Conservation (phyloP, 2,329 filamentous ascomycete genomes). For the Diplodia intermedia region DNA sequence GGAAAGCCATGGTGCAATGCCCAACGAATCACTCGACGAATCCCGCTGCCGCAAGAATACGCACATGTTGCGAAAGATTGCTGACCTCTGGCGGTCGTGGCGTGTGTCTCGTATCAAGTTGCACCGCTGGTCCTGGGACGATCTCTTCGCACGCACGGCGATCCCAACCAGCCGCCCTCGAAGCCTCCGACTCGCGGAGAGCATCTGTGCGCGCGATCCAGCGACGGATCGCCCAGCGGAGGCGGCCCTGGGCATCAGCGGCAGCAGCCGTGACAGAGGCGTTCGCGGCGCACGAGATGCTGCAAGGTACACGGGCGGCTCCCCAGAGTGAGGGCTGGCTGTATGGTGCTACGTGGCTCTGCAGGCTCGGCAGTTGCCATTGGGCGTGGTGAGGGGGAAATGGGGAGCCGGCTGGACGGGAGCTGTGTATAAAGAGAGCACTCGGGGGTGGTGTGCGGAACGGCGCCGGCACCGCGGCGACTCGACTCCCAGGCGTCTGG, state of each 20-base stretch:
- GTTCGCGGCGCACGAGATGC: constrained; percentile 13
- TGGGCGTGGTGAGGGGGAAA: constrained; percentile 15
- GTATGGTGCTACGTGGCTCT: constrained; percentile 31
- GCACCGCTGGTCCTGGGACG: not conserved
- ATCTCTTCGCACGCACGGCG: constrained; percentile 4
- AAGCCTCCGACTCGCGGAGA: constrained; percentile 2
- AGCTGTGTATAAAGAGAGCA: constrained; percentile 23
- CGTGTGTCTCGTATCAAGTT: constrained; percentile 10
- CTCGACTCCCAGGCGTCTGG: not conserved
- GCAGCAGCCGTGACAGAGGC: not conserved
- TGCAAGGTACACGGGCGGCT: constrained; percentile 22
- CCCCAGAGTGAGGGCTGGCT: constrained; percentile 27
- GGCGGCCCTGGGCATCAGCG: constrained; percentile 2
- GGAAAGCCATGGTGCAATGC: not conserved
- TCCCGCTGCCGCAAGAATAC: not conserved
- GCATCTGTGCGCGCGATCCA: not conserved
- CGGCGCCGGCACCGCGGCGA: not conserved
- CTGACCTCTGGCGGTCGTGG: not conserved
- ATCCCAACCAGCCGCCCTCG: constrained; percentile 17
- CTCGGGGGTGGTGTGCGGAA: not conserved
- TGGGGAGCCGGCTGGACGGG: constrained; percentile 29
- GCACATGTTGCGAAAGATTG: not conserved
- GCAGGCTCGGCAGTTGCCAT: constrained; percentile 28
- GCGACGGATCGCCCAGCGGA: constrained; percentile 5
- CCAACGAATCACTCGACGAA: not conserved